Percentiles rank a stretch among this genome's conserved stretches.
Conservation (phyloP, 2,329 filamentous ascomycete genomes). For the Hypomyces rosellus region DNA sequence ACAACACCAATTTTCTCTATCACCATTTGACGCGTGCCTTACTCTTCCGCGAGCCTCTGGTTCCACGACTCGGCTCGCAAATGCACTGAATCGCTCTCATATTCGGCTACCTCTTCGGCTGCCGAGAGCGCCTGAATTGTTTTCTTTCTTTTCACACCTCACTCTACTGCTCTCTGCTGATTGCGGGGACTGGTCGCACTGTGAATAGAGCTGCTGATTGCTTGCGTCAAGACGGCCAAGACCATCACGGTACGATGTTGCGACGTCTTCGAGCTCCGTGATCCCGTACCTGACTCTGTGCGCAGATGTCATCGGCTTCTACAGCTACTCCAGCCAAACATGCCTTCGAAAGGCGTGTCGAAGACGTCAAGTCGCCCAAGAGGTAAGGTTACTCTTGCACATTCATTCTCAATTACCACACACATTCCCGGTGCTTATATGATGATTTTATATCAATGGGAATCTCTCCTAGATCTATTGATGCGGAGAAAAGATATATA, state of each 20-base stretch:
- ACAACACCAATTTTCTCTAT: slow-evolving; percentile 5
- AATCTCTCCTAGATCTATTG: slow-evolving; percentile 95
- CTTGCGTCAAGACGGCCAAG: slow-evolving; percentile 10
- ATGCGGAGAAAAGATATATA: slow-evolving; percentile 78
- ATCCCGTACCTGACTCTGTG: slow-evolving; percentile 8
- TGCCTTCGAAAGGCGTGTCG: slow-evolving; percentile 73
- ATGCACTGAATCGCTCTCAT: slow-evolving; percentile 14
- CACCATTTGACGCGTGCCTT: slow-evolving; percentile 1
- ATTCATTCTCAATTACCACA: slow-evolving; percentile 1
- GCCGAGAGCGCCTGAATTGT: slow-evolving; percentile 12
- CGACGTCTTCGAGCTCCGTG: slow-evolving; percentile 2
- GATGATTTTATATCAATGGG: slow-evolving; percentile 96
- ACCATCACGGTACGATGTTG: slow-evolving; percentile 14
- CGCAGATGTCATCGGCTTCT: slow-evolving; percentile 64
- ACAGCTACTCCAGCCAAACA: slow-evolving; percentile 65
- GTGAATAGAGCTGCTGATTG: slow-evolving; percentile 10
- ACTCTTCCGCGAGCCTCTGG: slow-evolving; percentile 2
- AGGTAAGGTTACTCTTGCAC: slow-evolving; percentile 55
- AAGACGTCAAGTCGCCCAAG: slow-evolving; percentile 81
- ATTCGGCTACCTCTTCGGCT: slow-evolving; percentile 13
- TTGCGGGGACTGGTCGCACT: slow-evolving; percentile 1
- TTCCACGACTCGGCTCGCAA: slow-evolving; percentile 13
- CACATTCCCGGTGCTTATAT: slow-evolving; percentile 29
- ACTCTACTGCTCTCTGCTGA: background rate
- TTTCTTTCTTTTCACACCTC: slow-evolving; percentile 1